phyloP scores from a whole-genome alignment of 495 filamentous ascomycete species.

The Delitschia confertaspora region DNA sequence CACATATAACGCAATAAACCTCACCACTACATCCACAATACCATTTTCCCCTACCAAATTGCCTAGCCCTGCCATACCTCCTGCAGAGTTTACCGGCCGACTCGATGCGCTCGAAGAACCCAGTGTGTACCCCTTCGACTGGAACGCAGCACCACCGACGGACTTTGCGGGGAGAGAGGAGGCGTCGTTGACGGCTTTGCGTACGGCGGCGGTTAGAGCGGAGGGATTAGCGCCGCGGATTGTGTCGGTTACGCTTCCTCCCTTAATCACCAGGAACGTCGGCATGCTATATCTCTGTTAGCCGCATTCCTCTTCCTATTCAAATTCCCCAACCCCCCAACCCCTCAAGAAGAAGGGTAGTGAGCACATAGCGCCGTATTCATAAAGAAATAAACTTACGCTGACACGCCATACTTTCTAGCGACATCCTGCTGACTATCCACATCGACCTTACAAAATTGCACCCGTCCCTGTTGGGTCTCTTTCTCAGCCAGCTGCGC shows the following conservation, averaged over 20 bases:
- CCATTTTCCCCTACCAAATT: conserved; percentile 14
- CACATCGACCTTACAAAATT: conserved; percentile 30
- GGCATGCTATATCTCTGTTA: conserved; percentile 24
- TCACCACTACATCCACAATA: conserved; percentile 21
- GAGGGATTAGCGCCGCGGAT: conserved; percentile 32
- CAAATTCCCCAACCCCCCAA: not conserved
- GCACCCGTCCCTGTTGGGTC: conserved; percentile 18
- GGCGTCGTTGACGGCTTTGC: conserved; percentile 23
- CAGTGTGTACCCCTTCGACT: conserved; percentile 26
- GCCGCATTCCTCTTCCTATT: not conserved
- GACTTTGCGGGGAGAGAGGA: conserved; percentile 9
- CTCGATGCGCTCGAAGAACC: conserved; percentile 6
- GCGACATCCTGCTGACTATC: conserved; percentile 26
- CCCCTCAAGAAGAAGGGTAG: not conserved
- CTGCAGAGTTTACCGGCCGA: conserved; percentile 3
- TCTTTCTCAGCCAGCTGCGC: conserved; percentile 24
- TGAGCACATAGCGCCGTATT: too few relatives aligned
- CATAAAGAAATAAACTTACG: conserved; percentile 14
- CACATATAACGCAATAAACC: conserved; percentile 25
- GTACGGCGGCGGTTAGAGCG: conserved; percentile 25
- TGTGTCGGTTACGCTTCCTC: conserved; percentile 21
- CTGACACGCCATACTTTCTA: conserved; percentile 25
- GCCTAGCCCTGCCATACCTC: conserved; percentile 5
- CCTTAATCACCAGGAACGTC: conserved; percentile 31
- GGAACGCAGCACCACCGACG: conserved; percentile 12